Percentiles rank a stretch among this genome's conserved stretches.
Evolutionary conservation across 1,139 yeast genomes (phyloP).

Genomic region (Diutina siamensis): DNA sequence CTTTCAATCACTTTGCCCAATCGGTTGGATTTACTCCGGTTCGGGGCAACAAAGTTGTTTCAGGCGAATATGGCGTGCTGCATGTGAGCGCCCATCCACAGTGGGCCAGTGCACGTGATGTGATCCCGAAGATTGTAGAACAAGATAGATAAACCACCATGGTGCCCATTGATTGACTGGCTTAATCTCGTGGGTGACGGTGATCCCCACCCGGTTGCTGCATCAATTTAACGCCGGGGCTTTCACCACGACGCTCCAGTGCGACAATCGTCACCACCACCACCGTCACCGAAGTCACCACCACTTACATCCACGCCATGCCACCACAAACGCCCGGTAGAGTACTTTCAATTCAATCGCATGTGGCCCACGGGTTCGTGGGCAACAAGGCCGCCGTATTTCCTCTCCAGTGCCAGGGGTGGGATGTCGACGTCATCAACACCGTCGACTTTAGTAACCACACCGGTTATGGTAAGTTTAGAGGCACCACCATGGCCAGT

Average conservation of each 20-base stretch:
- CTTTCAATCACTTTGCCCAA: neutral
- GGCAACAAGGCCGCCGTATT: slow-evolving; percentile 75
- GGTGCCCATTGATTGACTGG: too few species aligned
- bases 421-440: slow-evolving; percentile 78
- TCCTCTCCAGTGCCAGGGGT: slow-evolving; percentile 65
- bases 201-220: too few species aligned
- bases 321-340: neutral
- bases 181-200: too few species aligned
- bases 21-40: neutral
- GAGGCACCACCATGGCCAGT: neutral
- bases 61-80: neutral
- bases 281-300: neutral
- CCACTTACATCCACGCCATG: neutral
- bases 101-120: neutral
- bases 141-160: neutral
- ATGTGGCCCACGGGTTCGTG: slow-evolving; percentile 80
- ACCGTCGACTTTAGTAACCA: slow-evolving; percentile 77
- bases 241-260: too few species aligned
- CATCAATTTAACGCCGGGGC: too few species aligned
- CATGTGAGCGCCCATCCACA: neutral
- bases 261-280: too few species aligned
- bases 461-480: slow-evolving; percentile 54
- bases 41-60: neutral
- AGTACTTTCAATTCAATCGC: slow-evolving; percentile 49
- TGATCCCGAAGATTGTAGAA: neutral